A percentile compares a stretch with the other conserved stretches of the same genome.
phyloP scores from a whole-genome alignment of 495 filamentous ascomycete genomes.

The Podospora comata region DNA sequence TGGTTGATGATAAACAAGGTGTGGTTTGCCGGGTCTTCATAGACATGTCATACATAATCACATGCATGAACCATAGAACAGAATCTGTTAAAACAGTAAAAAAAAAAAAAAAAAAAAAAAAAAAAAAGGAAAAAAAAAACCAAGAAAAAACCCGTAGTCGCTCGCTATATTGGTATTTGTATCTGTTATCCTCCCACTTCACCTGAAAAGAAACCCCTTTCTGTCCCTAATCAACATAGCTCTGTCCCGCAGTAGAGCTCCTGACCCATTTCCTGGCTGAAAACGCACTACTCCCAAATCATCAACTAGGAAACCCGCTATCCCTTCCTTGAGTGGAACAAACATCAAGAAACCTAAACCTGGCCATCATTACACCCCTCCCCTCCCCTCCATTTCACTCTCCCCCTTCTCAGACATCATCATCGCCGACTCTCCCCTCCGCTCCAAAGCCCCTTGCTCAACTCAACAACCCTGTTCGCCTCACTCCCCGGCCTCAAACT shows the following conservation, averaged over 20 bases:
- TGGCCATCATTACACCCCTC: background rate
- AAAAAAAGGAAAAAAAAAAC: no score
- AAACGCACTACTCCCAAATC: background rate
- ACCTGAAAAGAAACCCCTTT: background rate
- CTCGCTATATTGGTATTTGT: background rate
- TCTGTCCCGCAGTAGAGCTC: background rate
- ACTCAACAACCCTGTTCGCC: slow-evolving; percentile 34
- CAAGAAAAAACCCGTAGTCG: background rate
- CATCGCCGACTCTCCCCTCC: slow-evolving; percentile 26
- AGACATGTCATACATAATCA: no score
- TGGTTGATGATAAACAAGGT: no score
- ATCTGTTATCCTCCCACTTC: background rate
- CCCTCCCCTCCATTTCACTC: background rate
- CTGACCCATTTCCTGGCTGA: background rate
- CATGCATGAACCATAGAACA: no score
- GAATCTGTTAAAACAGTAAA: no score
- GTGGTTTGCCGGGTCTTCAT: no score
- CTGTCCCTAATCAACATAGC: background rate
- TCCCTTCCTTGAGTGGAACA: background rate
- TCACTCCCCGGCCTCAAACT: slow-evolving; percentile 33
- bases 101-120: no score
- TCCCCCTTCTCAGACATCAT: background rate
- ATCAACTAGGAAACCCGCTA: background rate
- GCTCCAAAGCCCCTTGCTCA: slow-evolving; percentile 34
- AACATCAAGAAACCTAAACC: background rate